Evolutionary conservation across 2,329 filamentous ascomycete species (phyloP).

Genomic region (Colletotrichum phormii): DNA sequence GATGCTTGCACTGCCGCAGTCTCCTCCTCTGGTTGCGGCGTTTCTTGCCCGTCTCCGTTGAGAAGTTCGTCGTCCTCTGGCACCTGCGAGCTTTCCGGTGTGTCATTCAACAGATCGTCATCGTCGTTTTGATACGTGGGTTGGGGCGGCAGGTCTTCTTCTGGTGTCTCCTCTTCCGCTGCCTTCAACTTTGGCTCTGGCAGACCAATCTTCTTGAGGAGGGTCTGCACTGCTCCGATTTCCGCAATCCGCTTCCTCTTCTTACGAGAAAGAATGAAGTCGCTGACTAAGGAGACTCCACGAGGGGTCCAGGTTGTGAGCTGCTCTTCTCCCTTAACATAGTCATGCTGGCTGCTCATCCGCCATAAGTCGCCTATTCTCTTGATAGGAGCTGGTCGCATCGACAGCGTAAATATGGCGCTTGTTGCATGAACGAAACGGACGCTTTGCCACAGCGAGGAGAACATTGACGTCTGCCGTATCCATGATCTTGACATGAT

Average conservation of each 20-base stretch:
- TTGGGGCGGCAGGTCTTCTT: slow-evolving; percentile 50
- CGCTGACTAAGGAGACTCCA: slow-evolving; percentile 89
- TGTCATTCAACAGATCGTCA: slow-evolving; percentile 69
- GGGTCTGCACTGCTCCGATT: slow-evolving; percentile 78
- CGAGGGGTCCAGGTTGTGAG: slow-evolving; percentile 88
- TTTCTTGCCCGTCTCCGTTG: slow-evolving; percentile 38
- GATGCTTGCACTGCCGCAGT: slow-evolving; percentile 38
- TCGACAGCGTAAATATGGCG: slow-evolving; percentile 85
- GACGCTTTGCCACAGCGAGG: slow-evolving; percentile 85
- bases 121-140: slow-evolving; percentile 61
- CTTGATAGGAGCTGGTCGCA: slow-evolving; percentile 91
- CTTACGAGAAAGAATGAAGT: slow-evolving; percentile 82
- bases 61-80: slow-evolving; percentile 46
- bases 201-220: slow-evolving; percentile 69
- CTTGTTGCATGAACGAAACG: slow-evolving; percentile 89
- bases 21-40: slow-evolving; percentile 41
- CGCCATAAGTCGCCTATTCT: slow-evolving; percentile 94
- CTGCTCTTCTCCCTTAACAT: slow-evolving; percentile 94
- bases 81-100: slow-evolving; percentile 63
- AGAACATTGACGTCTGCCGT: slow-evolving; percentile 87
- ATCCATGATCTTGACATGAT: slow-evolving; percentile 87
- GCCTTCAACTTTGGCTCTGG: slow-evolving; percentile 53
- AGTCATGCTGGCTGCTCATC: slow-evolving; percentile 94
- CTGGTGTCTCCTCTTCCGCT: slow-evolving; percentile 49
- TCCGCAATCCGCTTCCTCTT: slow-evolving; percentile 81